Evolutionary conservation across 2,329 filamentous ascomycete genomes (phyloP).

Genomic region (Curvularia lunata): DNA sequence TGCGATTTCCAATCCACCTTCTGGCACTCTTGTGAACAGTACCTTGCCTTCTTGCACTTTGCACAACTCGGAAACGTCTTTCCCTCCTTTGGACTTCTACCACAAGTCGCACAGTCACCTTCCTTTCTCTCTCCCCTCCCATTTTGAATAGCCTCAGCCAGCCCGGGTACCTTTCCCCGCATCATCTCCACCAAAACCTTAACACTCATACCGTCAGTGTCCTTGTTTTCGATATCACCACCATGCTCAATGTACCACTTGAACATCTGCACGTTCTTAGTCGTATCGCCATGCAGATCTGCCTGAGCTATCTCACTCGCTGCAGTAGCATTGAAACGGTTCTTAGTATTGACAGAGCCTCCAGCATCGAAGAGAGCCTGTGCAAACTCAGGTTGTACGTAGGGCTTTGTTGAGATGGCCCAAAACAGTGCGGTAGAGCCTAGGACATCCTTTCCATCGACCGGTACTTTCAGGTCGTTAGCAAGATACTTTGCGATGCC

Average conservation of each 20-base stretch:
- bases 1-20: slow-evolving; percentile 27
- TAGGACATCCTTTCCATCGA: slow-evolving; percentile 19
- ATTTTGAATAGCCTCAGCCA: slow-evolving; percentile 12
- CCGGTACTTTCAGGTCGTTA: slow-evolving; percentile 17
- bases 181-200: slow-evolving; percentile 23
- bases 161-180: slow-evolving; percentile 15
- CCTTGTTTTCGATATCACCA: slow-evolving; percentile 25
- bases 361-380: slow-evolving; percentile 26
- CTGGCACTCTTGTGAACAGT: slow-evolving; percentile 23
- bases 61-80: slow-evolving; percentile 12
- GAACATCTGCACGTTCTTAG: slow-evolving; percentile 22
- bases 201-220: slow-evolving; percentile 25
- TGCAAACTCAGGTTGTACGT: slow-evolving; percentile 19
- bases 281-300: slow-evolving; percentile 18
- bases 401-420: slow-evolving; percentile 25
- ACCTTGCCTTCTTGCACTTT: slow-evolving; percentile 21
- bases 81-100: slow-evolving; percentile 12
- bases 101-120: slow-evolving; percentile 20
- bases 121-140: slow-evolving; percentile 16
- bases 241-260: slow-evolving; percentile 27
- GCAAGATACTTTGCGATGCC: slow-evolving; percentile 18
- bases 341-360: slow-evolving; percentile 19
- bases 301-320: slow-evolving; percentile 23
- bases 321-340: slow-evolving; percentile 17
- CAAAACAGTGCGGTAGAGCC: slow-evolving; percentile 24